These are phyloP conservation scores for Macadamia integrifolia DNA, from an alignment of 164 flowering plant species.

Conservation along the genomic window DNA sequence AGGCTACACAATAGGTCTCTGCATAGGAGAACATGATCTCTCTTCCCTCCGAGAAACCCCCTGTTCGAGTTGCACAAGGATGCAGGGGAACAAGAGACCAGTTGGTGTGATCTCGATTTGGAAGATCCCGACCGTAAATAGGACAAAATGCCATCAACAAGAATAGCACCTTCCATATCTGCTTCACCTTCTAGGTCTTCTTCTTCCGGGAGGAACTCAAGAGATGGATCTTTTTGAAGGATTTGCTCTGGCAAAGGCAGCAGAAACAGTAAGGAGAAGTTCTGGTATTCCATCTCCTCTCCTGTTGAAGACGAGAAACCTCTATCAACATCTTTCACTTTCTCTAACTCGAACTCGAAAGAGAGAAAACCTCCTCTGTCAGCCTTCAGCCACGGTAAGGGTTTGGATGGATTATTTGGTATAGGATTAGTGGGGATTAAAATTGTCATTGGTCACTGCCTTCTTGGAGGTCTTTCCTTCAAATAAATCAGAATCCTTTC, in stretches of 20 bases:
- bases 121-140: conserved; percentile 9
- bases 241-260: conserved; percentile 46
- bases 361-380: not conserved
- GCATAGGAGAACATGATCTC: conserved; percentile 52
- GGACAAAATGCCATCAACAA: conserved; percentile 14
- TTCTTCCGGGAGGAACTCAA: conserved; percentile 33
- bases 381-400: too few relatives aligned
- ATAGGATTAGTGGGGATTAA: too few relatives aligned
- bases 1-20: conserved; percentile 34
- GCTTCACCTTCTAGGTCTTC: conserved; percentile 40
- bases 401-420: too few relatives aligned
- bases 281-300: conserved; percentile 26
- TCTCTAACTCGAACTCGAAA: not conserved
- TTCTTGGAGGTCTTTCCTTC: too few relatives aligned
- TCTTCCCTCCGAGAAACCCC: conserved; percentile 42
- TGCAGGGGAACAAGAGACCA: not conserved
- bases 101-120: conserved; percentile 6
- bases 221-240: conserved; percentile 38
- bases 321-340: not conserved
- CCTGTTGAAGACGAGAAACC: conserved; percentile 18
- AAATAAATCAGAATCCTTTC: too few relatives aligned
- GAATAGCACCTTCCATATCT: conserved; percentile 30
- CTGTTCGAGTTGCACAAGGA: conserved; percentile 24
- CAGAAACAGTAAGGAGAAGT: conserved; percentile 27
- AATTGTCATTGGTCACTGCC: too few relatives aligned